Conservation (phyloP, 176 grass and related monocot genomes). For the Juncus effusus region DNA sequence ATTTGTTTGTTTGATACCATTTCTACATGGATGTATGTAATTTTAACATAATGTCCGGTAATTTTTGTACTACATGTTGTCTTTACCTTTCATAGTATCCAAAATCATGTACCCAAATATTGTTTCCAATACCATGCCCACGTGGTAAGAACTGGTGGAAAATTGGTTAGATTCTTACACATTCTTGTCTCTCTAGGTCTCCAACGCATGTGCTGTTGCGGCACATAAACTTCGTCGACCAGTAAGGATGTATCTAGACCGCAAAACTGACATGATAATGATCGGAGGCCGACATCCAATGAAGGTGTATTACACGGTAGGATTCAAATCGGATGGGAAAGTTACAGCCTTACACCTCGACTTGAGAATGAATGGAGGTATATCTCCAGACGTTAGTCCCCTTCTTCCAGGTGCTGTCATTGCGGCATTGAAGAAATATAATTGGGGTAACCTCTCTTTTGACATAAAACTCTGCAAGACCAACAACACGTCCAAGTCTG, state of each 20-base stretch:
- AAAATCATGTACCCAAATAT: no score
- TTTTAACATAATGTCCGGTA: no score
- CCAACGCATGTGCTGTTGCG: conserved; percentile 47
- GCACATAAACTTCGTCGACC: conserved; percentile 59
- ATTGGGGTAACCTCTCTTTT: conserved; percentile 61
- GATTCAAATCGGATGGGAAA: conserved; percentile 76
- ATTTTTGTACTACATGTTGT: no score
- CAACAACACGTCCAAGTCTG: conserved; percentile 56
- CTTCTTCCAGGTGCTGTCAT: neutral
- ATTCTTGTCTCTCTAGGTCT: conserved; percentile 27
- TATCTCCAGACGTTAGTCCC: conserved; percentile 45
- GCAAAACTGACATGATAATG: conserved; percentile 73
- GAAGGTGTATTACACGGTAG: conserved; percentile 63
- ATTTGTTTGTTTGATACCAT: no score
- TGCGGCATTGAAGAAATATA: conserved; percentile 61
- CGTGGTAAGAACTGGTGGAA: neutral
- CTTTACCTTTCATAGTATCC: no score
- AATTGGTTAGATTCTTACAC: neutral
- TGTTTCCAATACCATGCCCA: no score
- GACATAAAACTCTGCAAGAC: conserved; percentile 77
- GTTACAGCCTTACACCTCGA: conserved; percentile 53
- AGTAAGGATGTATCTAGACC: conserved; percentile 63
- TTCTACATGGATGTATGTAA: no score
- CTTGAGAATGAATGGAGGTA: conserved; percentile 50
- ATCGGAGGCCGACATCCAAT: conserved; percentile 64